phyloP scores from a whole-genome alignment of 106 monocot genomes.

The Alisma plantagoaquatica region DNA sequence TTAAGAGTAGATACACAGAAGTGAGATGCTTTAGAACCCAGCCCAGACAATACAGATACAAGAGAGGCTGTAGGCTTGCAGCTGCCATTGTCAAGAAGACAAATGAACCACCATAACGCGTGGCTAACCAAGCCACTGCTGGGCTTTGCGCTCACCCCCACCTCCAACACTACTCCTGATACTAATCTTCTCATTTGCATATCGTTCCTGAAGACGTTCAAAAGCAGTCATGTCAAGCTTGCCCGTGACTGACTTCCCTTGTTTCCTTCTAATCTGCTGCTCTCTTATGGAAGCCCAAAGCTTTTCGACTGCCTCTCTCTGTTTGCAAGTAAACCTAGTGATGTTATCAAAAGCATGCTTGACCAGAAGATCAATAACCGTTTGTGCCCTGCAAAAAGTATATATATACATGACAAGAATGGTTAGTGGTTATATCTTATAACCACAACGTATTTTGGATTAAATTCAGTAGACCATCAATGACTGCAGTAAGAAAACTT shows the following conservation, averaged over 20 bases:
- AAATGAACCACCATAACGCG: too few species aligned
- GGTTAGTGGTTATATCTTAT: too few species aligned
- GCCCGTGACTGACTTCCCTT: constrained; percentile 80
- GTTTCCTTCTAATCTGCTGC: constrained; percentile 85
- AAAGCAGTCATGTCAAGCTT: constrained; percentile 96
- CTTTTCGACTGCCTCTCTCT: constrained; percentile 77
- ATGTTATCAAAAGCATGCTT: constrained; percentile 84
- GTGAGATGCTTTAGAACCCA: too few species aligned
- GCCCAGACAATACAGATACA: too few species aligned
- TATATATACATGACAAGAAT: neutral
- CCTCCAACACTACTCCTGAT: constrained; percentile 72
- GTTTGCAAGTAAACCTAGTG: constrained; percentile 46
- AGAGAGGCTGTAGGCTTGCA: too few species aligned
- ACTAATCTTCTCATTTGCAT: constrained; percentile 84
- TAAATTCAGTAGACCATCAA: neutral
- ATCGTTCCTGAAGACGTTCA: constrained; percentile 88
- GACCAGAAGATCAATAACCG: constrained; percentile 78
- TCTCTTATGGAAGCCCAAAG: constrained; percentile 82
- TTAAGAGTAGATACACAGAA: too few species aligned
- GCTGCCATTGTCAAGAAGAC: too few species aligned
- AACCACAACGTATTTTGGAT: too few species aligned
- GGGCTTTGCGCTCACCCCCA: constrained; percentile 55
- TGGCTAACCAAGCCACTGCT: constrained; percentile 94
- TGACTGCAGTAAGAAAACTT: neutral
- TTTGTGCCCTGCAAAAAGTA: constrained; percentile 64